A percentile compares a stretch with the other conserved stretches of the same genome.
Conservation (phyloP, 2,329 filamentous ascomycete genomes). For the Trichoderma atrobrunneum region DNA sequence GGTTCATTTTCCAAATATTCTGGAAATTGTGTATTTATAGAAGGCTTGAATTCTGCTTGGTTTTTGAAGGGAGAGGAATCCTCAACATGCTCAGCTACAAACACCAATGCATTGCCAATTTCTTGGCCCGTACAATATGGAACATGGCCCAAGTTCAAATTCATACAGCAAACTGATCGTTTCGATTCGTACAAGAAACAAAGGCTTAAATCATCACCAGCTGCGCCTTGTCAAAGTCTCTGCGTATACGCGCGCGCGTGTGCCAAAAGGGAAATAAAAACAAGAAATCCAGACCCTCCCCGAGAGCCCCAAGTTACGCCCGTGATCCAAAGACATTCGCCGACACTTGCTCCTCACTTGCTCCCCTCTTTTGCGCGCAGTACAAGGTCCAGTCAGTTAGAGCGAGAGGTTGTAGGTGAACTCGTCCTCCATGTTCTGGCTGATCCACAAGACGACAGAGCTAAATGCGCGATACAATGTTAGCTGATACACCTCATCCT, state of each 20-base stretch:
- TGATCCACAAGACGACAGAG: constrained; percentile 64
- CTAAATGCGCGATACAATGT: constrained; percentile 32
- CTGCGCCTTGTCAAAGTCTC: neutral
- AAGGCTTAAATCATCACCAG: constrained; percentile 7
- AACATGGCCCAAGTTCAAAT: neutral
- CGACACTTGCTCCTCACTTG: constrained; percentile 2
- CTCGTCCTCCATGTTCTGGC: constrained; percentile 71
- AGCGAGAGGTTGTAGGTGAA: constrained; percentile 66
- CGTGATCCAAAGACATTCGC: constrained; percentile 18
- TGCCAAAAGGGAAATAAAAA: constrained; percentile 1
- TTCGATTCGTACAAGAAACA: neutral
- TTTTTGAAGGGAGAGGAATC: neutral
- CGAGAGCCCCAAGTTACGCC: constrained; percentile 16
- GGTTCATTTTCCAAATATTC: neutral
- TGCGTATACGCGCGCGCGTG: neutral
- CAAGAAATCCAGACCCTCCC: constrained; percentile 1
- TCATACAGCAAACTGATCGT: constrained; percentile 1
- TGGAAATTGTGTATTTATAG: neutral
- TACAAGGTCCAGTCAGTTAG: constrained; percentile 31
- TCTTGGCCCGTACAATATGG: neutral
- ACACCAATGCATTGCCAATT: neutral
- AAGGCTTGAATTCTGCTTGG: neutral
- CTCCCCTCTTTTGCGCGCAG: neutral
- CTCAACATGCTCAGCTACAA: neutral
- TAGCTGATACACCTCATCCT: neutral